Evolutionary conservation across 1,139 yeast species (phyloP), one percentile per base, ranked within the genome.

Genomic region (Candida labiduridarum): DNA sequence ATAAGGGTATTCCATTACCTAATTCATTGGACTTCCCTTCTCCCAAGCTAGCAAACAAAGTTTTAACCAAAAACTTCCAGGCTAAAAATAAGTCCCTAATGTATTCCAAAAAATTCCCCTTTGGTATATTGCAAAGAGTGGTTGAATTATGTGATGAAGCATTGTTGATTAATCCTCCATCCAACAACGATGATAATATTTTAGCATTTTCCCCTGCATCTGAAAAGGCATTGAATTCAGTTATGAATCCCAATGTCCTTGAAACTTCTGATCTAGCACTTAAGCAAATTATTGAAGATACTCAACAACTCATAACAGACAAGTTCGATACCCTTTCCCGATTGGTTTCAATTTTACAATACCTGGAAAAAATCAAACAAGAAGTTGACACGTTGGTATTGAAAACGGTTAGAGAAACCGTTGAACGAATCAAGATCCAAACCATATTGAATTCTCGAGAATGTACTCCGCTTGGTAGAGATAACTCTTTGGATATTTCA

Each of bases 381-480:
- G 97, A 94, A 65, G 90, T 92, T 8, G 96, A 92, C 61, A 76
- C 68, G 16, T 73, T 85, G 61, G 96, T 92, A 2, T 69, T 89
- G 38, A 69, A 74, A 41, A 77, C 89, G 0, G 89, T 94, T 3
- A 74, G 80, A 19, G 83, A 83, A 41, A 86, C 96, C 0, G 80
- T 89, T 11, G 68, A 69, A 25, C 79, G 68, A 61, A 82, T 80
- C 9, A 70, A 72, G 46, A 80, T 76, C 35, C 80, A 74, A 55
- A 69, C 76, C 1, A 51, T 49, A n/a, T 18, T 44, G 12, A 25
- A 22, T 15, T 49, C 54, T 12, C 34, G 52, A 47, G 50, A 50
- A 33, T 47, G 48, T 55, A 12, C 56, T 9, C 55, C 57, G 11
- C 34, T 43, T 46, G 53, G 16, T 4, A 30, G 31, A 19, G 40